Base-by-base conservation (phyloP, 2,329 filamentous ascomycete species). In the Ramularia endophylla region DNA sequence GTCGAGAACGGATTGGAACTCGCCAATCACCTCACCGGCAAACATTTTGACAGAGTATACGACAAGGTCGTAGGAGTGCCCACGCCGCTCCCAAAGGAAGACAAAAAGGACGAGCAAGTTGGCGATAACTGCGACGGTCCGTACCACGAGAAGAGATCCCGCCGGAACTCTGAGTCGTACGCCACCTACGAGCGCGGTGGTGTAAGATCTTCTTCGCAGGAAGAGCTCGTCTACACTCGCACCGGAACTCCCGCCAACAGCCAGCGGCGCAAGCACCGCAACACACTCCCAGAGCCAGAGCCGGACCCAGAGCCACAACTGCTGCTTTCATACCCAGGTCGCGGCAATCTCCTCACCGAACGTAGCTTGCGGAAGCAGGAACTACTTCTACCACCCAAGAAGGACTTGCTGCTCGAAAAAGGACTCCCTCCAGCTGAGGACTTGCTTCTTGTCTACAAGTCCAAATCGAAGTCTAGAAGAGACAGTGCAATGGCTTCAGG, bases 361-460 rank as follows among this genome's bases (percentile, higher is more conserved):
- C 38, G 54, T 22, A 50, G 46, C 30, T 41, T 55, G 13, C 53
- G 54, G 22, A 50, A 45, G 46, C 28, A 43, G 38, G 15, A 51
- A 44, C 34, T 54, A 56, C 29, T 47, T 48, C 9, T 48, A 59
- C 20, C 46, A 55, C 16, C 56, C 53, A 58, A 46, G 45, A 47
- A 40, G 58, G 60, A 44, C 41, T 34, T 22, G 57, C 59, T 56
- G 58, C 60, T 39, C 57, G 56, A 2, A 35, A 36, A 17, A 52
- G 58, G 38, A 46, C 44, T 51, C 6, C 43, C 49, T n/a, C 39
- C 49, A 8, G 33, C 30, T 9, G 40, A 38, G 19, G 45, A 52
- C 8, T 39, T 46, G 17, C 37, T 27, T 32, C 36, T n/a, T 4
- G 27, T 34, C 17, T 17, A 36, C 20, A 16, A 12, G 32, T 41